Conservation (phyloP, 1,284 basidiomycete species). For the Pseudomicrostroma phylloplanum region DNA sequence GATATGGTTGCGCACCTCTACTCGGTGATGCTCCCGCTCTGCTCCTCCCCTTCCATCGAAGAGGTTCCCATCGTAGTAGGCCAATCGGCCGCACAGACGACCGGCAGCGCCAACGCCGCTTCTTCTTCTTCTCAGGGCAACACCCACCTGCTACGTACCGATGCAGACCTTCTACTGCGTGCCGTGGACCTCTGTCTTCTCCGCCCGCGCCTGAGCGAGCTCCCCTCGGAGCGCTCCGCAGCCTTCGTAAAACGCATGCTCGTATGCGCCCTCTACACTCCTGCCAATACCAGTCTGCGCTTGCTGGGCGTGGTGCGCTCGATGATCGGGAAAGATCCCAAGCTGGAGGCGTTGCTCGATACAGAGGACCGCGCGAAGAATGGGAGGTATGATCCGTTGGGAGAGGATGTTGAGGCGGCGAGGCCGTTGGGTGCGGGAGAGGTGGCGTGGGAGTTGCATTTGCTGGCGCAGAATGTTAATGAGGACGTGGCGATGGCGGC, state of each 20-base stretch:
- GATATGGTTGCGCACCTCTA: conserved; percentile 80
- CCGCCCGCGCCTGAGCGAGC: conserved; percentile 55
- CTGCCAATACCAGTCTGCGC: conserved; percentile 62
- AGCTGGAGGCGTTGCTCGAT: conserved; percentile 73
- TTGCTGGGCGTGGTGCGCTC: conserved; percentile 66
- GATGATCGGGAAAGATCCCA: conserved; percentile 69
- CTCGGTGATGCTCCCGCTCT: conserved; percentile 56
- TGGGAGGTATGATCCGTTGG: neutral
- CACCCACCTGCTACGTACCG: conserved; percentile 19
- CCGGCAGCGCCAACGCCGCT: neutral
- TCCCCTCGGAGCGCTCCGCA: conserved; percentile 71
- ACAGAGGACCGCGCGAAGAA: conserved; percentile 51
- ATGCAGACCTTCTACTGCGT: conserved; percentile 70
- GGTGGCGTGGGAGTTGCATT: neutral
- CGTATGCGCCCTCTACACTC: conserved; percentile 70
- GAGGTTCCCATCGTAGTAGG: conserved; percentile 34
- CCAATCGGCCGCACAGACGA: conserved; percentile 4
- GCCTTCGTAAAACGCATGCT: conserved; percentile 88
- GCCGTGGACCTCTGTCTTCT: conserved; percentile 73
- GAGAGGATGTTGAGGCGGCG: conserved; percentile 2
- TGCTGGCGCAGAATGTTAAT: conserved; percentile 1
- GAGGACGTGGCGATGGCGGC: conserved; percentile 4
- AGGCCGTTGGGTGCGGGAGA: neutral
- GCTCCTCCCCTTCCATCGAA: conserved; percentile 55
- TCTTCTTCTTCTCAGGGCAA: neutral